Evolutionary conservation across 371 early-diverging fungal genomes (phyloP), one percentile per base, ranked within the genome.

Genomic region (Apophysomyces ossiformis): DNA sequence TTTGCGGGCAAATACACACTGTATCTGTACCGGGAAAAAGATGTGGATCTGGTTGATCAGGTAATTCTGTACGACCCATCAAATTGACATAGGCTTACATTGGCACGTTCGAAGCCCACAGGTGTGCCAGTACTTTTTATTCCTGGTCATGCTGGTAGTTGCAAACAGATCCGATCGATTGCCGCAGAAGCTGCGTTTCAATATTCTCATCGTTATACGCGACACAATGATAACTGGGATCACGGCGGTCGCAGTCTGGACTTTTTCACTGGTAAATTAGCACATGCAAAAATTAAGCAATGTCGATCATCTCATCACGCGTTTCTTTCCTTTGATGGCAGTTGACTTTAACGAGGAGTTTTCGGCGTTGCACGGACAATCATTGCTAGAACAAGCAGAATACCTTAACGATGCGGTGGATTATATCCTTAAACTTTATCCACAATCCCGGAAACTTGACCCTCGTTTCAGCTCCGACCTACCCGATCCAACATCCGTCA

Each of bases 91-190:
- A 37, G 18, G 37, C 37, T 21, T 13, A 26, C 6, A 13, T 11
- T 6, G 9, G 8, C n/a, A 62, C 8, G 15, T 36, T 35, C 36
- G 65, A 65, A 79, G 76, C 87, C 84, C 5, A 81, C 79, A 26
- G 90, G 95, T 37, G 84, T 91, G 12, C 98, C 98, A 0, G 90
- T 95, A 0, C 75, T 98, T 38, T 98, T 98, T 79, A 87, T 98
- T 38, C 99, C 95, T 15, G 99, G 99, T 0, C 93, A 97, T 72
- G 96, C 96, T 15, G 98, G 99, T 9, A 93, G 93, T 65, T 91
- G 90, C 69, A 92, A 91, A 68, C 99, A 97, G 77, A 87, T 92
- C 5, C 83, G 95, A 37, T 92, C 95, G 1, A 79, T 97, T 36
- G 96, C 94, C 16, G 81, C 90, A 37, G 91, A 89, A 37, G 73